A percentile compares a stretch with the other conserved stretches of the same genome.
Evolutionary conservation across 139 green algal genomes (phyloP).

Genomic region (Closterium sp.): DNA sequence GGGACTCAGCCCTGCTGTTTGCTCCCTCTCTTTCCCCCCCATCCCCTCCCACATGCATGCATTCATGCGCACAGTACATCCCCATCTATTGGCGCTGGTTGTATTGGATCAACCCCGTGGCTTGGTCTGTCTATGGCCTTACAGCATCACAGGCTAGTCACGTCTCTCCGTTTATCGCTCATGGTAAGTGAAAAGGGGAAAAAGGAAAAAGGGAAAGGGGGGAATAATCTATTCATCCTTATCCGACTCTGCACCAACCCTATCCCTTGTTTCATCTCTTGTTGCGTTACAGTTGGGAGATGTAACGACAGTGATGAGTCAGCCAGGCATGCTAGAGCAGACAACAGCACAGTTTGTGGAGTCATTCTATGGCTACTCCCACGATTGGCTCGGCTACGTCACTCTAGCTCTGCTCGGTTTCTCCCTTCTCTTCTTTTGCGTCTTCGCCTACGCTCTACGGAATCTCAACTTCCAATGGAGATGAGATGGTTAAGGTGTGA

Average conservation of each 20-base stretch:
- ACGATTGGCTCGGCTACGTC: conserved; percentile 1
- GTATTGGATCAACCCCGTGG: conserved; percentile 28
- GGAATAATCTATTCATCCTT: no score
- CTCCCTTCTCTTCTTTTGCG: conserved; percentile 17
- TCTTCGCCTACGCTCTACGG: conserved; percentile 6
- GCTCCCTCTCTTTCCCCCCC: not conserved
- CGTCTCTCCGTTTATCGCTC: no score
- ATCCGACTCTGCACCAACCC: no score
- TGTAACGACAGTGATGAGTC: conserved; percentile 11
- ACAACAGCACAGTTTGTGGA: conserved; percentile 19
- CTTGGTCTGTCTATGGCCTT: conserved; percentile 37
- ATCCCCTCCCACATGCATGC: not conserved
- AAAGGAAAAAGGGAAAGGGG: no score
- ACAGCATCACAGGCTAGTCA: conserved; percentile 26
- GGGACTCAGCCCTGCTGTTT: not conserved
- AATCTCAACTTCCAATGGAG: conserved; percentile 42
- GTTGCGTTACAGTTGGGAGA: conserved; percentile 51
- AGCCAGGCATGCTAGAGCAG: not conserved
- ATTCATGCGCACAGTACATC: conserved; percentile 1
- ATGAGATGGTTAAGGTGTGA: not conserved
- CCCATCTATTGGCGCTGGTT: conserved; percentile 25
- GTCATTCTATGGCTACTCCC: conserved; percentile 16
- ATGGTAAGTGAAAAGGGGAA: no score
- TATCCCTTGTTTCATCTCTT: no score
- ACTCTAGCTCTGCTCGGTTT: conserved; percentile 12